phyloP scores from a whole-genome alignment of 164 flowering plant genomes.

The Liquidambar formosana region DNA sequence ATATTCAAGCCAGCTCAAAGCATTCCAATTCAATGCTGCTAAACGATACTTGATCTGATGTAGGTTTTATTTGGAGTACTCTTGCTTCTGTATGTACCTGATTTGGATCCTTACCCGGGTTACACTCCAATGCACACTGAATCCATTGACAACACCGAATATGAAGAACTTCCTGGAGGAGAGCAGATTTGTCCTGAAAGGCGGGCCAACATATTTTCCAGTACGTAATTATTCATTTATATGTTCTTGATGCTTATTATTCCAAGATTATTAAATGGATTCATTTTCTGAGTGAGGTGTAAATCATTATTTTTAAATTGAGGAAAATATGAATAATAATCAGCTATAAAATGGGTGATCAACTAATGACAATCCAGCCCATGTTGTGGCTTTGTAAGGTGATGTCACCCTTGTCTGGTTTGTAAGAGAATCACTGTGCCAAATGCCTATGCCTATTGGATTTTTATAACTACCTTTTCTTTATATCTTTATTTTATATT shows the following conservation, averaged over 20 bases:
- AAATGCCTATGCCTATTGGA: background rate
- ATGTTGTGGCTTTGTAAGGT: background rate
- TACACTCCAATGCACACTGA: conserved; percentile 61
- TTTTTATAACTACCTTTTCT: background rate
- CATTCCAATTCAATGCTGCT: background rate
- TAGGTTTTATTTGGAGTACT: conserved; percentile 79
- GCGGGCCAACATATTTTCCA: conserved; percentile 70
- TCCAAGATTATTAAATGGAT: background rate
- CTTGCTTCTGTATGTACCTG: conserved; percentile 67
- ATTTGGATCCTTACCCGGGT: conserved; percentile 82
- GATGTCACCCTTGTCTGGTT: background rate
- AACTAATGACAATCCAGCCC: background rate
- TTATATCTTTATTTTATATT: background rate
- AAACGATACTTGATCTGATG: conserved; percentile 9
- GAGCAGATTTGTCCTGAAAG: conserved; percentile 95
- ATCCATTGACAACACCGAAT: conserved; percentile 46
- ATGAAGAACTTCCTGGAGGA: conserved; percentile 84
- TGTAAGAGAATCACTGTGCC: background rate
- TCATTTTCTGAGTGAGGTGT: background rate
- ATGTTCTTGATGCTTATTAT: background rate
- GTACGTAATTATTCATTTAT: conserved; percentile 42
- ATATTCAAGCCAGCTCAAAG: background rate
- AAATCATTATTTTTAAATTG: background rate
- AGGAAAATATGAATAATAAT: background rate
- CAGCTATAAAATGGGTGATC: background rate